Evolutionary conservation across 495 filamentous ascomycete genomes (phyloP), one percentile per base, ranked within the genome.

Genomic region (Aspergillus sparsus): DNA sequence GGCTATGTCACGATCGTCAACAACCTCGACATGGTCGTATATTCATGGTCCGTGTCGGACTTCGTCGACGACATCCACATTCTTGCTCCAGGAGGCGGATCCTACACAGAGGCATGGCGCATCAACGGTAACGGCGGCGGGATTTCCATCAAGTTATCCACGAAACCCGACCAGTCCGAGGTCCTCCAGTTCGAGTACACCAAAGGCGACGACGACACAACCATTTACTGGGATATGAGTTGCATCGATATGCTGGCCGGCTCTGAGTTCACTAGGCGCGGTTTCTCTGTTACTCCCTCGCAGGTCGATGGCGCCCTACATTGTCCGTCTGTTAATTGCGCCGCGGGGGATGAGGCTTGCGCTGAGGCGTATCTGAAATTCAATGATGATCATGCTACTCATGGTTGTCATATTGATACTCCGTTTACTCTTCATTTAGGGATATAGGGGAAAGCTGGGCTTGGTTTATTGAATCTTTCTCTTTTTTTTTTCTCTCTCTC

Each of bases 141-240:
- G 56, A 59, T 76, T 46, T 75, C 75, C 37, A 77, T 77, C 69
- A 77, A 77, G 66, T 60, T 77, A 13, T 57, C 73, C 52, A 70
- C 70, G 47, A 55, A 60, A 33, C 62, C 54, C 10, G 57, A 57
- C 41, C 66, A 67, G 60, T 16, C 46, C 61, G 66, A 74, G 41
- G 67, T 77, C 21, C 68, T 77, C 13, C 75, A 77, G 67, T 77
- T 75, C 67, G 75, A 77, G 66, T 77, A 77, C 68, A 76, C 75
- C 61, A 41, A n/a, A n/a, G 37, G 37, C n/a, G 49, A 66, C 55
- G 51, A 60, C 27, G 53, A 45, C 42, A 68, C 72, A 47, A 75
- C 63, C 34, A 71, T 77, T 67, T 76, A 56, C 66, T 77, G 75
- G 75, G 75, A 77, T 61, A 65, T 76, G 16, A 75, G 72, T n/a